These are phyloP conservation scores for Yamadazyma diospyri DNA, from an alignment of 1,139 yeast genomes.

Conservation along the genomic window DNA sequence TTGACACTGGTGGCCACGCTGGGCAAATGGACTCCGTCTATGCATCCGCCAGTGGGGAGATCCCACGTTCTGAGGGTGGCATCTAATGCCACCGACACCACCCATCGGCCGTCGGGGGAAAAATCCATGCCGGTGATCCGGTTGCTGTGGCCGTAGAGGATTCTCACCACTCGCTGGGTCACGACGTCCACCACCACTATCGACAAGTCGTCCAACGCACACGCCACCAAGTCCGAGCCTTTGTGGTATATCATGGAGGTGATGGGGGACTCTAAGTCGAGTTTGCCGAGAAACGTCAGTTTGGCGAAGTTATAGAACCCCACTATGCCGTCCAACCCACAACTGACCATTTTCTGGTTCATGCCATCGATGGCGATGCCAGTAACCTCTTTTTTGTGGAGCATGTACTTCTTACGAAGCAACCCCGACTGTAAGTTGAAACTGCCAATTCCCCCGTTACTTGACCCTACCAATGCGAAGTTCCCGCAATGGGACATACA, in stretches of 20 bases:
- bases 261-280: conserved; percentile 72
- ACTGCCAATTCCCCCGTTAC: conserved; percentile 82
- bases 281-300: conserved; percentile 63
- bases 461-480: conserved; percentile 90
- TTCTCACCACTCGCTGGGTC: conserved; percentile 81
- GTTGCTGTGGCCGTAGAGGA: conserved; percentile 85
- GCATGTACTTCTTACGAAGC: conserved; percentile 58
- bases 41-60: conserved; percentile 94
- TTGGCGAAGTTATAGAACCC: conserved; percentile 84
- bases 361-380: conserved; percentile 89
- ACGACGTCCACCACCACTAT: conserved; percentile 79
- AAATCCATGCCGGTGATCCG: conserved; percentile 87
- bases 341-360: conserved; percentile 82
- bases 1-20: conserved; percentile 76
- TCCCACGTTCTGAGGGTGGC: conserved; percentile 96
- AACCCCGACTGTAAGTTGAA: conserved; percentile 90
- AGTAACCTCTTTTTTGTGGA: conserved; percentile 80
- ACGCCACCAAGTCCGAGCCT: conserved; percentile 79
- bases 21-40: conserved; percentile 82
- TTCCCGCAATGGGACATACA: conserved; percentile 92
- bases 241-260: conserved; percentile 75
- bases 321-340: conserved; percentile 85
- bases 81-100: conserved; percentile 80
- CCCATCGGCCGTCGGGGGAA: conserved; percentile 95
- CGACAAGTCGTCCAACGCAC: conserved; percentile 82